Percentiles rank a stretch among this genome's conserved stretches.
phyloP scores from a whole-genome alignment of 257 asterid genomes.

The Fraxinus americana region DNA sequence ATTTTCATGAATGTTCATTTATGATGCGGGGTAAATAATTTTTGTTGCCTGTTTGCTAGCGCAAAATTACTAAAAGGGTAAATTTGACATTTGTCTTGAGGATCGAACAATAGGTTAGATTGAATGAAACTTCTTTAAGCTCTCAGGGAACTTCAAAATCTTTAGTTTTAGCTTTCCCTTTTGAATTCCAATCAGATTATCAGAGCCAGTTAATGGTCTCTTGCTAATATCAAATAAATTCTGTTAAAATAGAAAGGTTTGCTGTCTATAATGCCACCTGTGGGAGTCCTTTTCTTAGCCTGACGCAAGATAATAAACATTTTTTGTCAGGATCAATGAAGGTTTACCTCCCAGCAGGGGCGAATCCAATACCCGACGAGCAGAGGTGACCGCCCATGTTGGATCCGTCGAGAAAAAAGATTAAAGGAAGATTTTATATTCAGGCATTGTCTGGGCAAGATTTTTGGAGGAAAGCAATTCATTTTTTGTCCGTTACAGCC shows the following conservation, averaged over 20 bases:
- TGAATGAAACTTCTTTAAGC: neutral
- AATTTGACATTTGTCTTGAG: neutral
- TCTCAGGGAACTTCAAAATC: neutral
- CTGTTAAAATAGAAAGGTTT: constrained; percentile 14
- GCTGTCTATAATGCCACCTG: constrained; percentile 1
- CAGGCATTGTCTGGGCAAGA: too few relatives aligned
- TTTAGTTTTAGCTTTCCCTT: too few relatives aligned
- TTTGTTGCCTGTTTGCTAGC: constrained; percentile 10
- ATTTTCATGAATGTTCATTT: constrained; percentile 23
- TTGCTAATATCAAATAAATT: constrained; percentile 8
- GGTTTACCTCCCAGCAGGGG: constrained; percentile 27
- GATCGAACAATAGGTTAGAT: neutral
- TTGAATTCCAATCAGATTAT: neutral
- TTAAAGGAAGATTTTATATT: too few relatives aligned
- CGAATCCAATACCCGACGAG: too few relatives aligned
- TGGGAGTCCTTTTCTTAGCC: constrained; percentile 37
- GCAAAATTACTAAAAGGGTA: constrained; percentile 10
- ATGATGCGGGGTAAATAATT: neutral
- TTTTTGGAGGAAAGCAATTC: too few relatives aligned
- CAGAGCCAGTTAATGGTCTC: constrained; percentile 1
- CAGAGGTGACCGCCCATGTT: too few relatives aligned
- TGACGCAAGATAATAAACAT: constrained; percentile 40
- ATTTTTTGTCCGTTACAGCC: too few relatives aligned
- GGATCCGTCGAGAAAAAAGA: too few relatives aligned
- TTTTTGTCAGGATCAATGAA: constrained; percentile 34